Base-by-base conservation (phyloP, 257 asterid species). In the Solanum lycopersicoides region DNA sequence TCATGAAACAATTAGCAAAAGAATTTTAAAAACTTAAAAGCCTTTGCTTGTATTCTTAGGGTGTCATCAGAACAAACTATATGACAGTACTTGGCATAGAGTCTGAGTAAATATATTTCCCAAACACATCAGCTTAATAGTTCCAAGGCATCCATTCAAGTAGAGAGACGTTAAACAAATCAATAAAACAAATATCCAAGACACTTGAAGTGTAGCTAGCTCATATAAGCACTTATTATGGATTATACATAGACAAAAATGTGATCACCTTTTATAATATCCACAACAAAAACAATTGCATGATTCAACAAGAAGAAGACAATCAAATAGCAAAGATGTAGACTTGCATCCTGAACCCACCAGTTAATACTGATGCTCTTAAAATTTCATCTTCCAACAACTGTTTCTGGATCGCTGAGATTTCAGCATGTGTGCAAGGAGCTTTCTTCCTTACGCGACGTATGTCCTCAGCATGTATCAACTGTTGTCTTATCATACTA, bases 361-460 rank as follows among this genome's bases (percentile, higher is more conserved):
- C 99, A 42, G 92, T 90, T 86, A 88, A 87, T 84, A 92, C 53
- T 69, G 98, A 91, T 88, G 90, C 94, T 75, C 88, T 89, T 88
- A 95, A 95, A 83, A 90, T 86, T 83, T 92, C 94, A 86, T 96
- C 98, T 82, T 92, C 98, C 92, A 92, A 86, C 83, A 89, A 87
- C 86, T 93, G 95, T 74, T 91, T 94, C 93, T 88, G 92, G 85
- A 96, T 94, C 90, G 89, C 87, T 18, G 97, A 89, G 83, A 96
- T 95, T 87, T 96, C 99, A 88, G 94, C 89, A 82, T 82, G 93
- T 5, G 98, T 92, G 82, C 99, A 96, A 72, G 99, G 98, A 88
- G 99, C 99, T 91, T 95, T 96, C 90, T 93, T 96, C 90, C 99
- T 92, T 59, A 93, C 88, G 77, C 99, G 98, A 45, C 98, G 96